Base-by-base conservation (phyloP, 352 stramenopile species). In the Phytophthora macrochlamydospora region DNA sequence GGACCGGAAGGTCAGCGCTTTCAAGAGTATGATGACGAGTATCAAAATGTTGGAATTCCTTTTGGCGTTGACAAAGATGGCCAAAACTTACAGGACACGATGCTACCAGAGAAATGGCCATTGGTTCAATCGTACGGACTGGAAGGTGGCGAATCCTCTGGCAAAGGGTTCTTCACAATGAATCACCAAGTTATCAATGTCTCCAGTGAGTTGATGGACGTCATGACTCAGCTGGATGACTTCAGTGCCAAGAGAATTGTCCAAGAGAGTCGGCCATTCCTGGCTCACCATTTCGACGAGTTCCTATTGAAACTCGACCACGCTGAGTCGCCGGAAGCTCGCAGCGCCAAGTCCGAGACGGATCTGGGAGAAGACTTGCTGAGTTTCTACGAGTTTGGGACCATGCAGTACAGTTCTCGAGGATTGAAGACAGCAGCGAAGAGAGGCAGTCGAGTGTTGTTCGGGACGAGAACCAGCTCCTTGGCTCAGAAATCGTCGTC, bases 331-430 rank as follows among this genome's bases (percentile, higher is more conserved):
- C 65, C 82, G 0, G 66, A 81, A 13, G 65, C 24, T 1, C 81
- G 85, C 9, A 60, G 57, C 8, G 46, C 62, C 6, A 82, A 77
- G 54, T 75, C 78, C 1, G 86, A 94, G 62, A 66, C 29, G 18
- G 86, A 91, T 28, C 54, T 90, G 11, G 82, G 66, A 2, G 86
- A 94, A 35, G 81, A 94, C 49, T 37, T 94, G 7, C 38, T 91
- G 31, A 92, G 81, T 40, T 90, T 92, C 44, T 94, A 90, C 48
- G 86, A 92, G 54, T 94, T 94, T 63, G 86, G 86, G 7, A 90
- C 84, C 43, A 91, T 87, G 60, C 84, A 92, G 33, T 77, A 84
- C 59, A 67, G 77, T 0, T 49, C 78, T 4, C 70, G 78, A 9
- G 82, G 79, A 1, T 52, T 94, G 2, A 18, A 52, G 28, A 53